Base-by-base conservation (phyloP, 208 protist species). In the Novymonas esmeraldas region DNA sequence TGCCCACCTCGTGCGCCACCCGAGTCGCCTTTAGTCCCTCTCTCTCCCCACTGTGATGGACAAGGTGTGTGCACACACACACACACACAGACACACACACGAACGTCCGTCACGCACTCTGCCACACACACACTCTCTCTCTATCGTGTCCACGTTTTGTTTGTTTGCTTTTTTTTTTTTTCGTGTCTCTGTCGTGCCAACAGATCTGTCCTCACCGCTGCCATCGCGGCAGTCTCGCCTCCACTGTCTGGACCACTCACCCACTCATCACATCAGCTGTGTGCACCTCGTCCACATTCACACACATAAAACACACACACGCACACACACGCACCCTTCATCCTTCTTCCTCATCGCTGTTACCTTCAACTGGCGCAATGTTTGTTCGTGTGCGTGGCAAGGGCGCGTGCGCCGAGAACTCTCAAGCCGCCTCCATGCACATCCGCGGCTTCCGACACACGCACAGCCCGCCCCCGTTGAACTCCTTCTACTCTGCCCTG, bases 321-420 rank as follows among this genome's bases (percentile, higher is more conserved):
- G 0, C 48, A 58, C 46, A 58, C 42, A 56, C 24, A 63, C 31
- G 2, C 22, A 55, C 33, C 50, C 22, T 16, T 26, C 36, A 55
- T 4, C n/a, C n/a, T n/a, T 16, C 39, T 16, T 45, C 39, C 39
- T 16, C 39, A 16, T 45, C 9, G 11, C 39, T 45, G 39, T 45
- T 45, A 18, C 9, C 39, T 16, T 45, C 16, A 9, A 45, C 39
- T 16, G 16, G 39, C 39, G 39, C 39, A 28, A 95, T 95, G 90
- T 81, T 93, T 58, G 63, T 95, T 10, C 90, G 90, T 60, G 85
- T 93, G 50, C 86, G 90, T 51, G 87, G 90, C 22, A 82, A 84
- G 36, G 90, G 90, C 5, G 84, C 84, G 14, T 90, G 76, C 46
- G 81, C 90, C 2, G 86, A 95, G 72, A 95, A 95, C 75, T 93